Base-by-base conservation (phyloP, 352 stramenopile genomes). In the Phytophthora uliginosa region DNA sequence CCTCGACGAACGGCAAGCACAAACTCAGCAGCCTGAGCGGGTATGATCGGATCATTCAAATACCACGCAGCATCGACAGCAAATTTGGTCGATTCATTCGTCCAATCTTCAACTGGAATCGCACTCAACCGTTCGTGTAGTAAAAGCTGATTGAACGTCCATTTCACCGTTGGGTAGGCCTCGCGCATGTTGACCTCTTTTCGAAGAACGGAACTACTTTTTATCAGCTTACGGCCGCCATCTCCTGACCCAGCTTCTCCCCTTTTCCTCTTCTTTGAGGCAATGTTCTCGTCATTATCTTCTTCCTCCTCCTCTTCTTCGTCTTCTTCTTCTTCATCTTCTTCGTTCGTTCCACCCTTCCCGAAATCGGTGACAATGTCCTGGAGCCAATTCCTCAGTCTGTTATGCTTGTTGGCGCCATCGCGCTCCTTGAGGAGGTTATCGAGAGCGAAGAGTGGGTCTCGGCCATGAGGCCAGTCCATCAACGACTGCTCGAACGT, bases 231-330 rank as follows among this genome's bases (percentile, higher is more conserved):
- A 6, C 40, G 40, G 15, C 34, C 34, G 34, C 13, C 34, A 42
- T 10, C 34, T 15, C 13, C 34, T 9, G 13, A 15, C 34, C 7
- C 34, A 42, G 34, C 34, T 12, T 42, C 55, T 2, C 84, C 53
- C 20, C 31, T 75, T 56, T 2, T 53, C 22, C 24, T 61, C 65
- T 54, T 77, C 28, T 26, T 67, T 4, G 38, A 54, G 17, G 53
- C 50, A 7, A 66, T 26, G 17, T 40, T 22, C 22, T 54, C 56
- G 3, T 56, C 56, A 15, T 63, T 17, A 9, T 31, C 48, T 10
- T n/a, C 33, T 38, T 24, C 59, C 81, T 85, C 36, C 88, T 83
- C 17, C 77, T 83, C n/a, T 79, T 93, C 61, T 13, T 56, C 66
- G 7, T 60, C 64, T 28, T 76, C 38, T 22, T 70, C 31, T 20